phyloP scores from a whole-genome alignment of 305 asterid genomes.

The Fraxinus latifolia region DNA sequence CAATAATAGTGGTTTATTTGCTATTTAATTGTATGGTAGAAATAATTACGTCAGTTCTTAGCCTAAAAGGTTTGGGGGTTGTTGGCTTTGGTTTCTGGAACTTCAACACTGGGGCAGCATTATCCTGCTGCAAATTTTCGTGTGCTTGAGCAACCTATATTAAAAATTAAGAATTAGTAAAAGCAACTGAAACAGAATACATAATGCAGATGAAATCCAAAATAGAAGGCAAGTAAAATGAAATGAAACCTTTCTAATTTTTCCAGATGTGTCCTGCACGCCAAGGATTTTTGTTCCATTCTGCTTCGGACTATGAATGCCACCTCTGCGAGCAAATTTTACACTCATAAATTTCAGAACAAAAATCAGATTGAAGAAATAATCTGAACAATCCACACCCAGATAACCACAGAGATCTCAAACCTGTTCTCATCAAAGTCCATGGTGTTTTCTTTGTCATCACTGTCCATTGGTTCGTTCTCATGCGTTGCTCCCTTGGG shows the following conservation, averaged over 20 bases:
- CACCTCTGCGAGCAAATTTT: conserved; percentile 40
- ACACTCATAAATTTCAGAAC: conserved; percentile 18
- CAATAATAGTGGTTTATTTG: background rate
- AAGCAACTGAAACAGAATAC: conserved; percentile 8
- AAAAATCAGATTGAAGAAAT: conserved; percentile 3
- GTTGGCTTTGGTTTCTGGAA: conserved; percentile 75
- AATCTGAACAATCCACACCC: background rate
- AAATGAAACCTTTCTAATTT: conserved; percentile 40
- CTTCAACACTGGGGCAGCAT: conserved; percentile 40
- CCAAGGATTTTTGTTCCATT: conserved; percentile 45
- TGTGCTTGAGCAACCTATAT: conserved; percentile 42
- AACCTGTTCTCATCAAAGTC: conserved; percentile 70
- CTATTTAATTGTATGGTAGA: background rate
- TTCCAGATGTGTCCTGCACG: conserved; percentile 27
- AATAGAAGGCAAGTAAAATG: background rate
- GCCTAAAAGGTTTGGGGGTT: conserved; percentile 87
- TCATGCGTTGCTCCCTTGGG: conserved; percentile 29
- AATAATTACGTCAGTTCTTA: conserved; percentile 78
- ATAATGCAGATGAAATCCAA: background rate
- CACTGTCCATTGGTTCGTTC: conserved; percentile 32
- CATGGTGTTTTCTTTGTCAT: conserved; percentile 71
- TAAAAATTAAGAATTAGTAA: conserved; percentile 2
- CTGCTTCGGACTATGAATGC: conserved; percentile 27
- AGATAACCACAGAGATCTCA: conserved; percentile 4
- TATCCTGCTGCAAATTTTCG: conserved; percentile 39